Conservation (phyloP, 2,329 filamentous ascomycete species). For the Chaetomium strumarium region DNA sequence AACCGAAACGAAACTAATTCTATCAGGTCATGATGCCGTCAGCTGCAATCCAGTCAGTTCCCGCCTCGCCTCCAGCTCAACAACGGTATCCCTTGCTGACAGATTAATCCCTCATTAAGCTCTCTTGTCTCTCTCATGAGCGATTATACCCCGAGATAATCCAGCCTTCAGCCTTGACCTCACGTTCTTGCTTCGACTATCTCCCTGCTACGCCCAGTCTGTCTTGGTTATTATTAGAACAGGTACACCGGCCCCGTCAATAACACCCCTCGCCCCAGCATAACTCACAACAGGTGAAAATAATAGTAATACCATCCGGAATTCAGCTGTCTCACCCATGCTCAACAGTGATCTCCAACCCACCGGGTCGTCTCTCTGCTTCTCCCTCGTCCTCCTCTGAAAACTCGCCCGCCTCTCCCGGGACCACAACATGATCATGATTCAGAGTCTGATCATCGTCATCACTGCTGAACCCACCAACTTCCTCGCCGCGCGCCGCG, state of each 20-base stretch:
- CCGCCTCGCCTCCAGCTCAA: neutral
- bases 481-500: conserved; percentile 39
- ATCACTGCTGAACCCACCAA: neutral
- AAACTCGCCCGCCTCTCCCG: neutral
- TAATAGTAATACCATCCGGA: neutral
- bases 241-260: neutral
- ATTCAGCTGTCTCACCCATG: neutral
- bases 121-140: no score
- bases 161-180: no score
- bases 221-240: no score
- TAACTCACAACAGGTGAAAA: neutral
- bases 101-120: no score
- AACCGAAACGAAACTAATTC: neutral
- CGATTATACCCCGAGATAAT: no score
- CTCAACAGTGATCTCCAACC: neutral
- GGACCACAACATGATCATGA: neutral
- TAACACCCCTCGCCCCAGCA: neutral
- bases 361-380: neutral
- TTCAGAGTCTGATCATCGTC: neutral
- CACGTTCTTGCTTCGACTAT: no score
- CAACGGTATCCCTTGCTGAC: neutral
- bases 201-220: neutral
- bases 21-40: conserved; percentile 6
- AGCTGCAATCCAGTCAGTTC: neutral
- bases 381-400: neutral